Evolutionary conservation across 73 alveolate species (phyloP), one percentile per base, ranked within the genome.

Genomic region (Paramecium tetraurelia): DNA sequence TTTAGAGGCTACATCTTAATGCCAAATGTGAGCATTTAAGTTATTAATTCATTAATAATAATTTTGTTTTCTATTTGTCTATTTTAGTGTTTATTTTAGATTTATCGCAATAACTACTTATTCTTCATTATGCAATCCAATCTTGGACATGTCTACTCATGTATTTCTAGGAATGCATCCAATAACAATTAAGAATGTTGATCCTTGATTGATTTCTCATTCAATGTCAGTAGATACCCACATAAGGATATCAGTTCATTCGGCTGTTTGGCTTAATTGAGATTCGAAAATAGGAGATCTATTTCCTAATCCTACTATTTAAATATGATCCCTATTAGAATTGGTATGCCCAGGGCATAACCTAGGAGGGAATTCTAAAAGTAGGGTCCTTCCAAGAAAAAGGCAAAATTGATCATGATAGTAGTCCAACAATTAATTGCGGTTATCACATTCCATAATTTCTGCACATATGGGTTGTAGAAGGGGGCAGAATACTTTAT

Each of bases 391-490:
- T 86, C 93, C 9, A 86, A 77, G 27, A 86, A 59, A 20, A 20
- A 41, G 9, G 89, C 80, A 86, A 86, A 86, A 27, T 44, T 41
- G 10, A 86, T 18, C 35, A 86, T 20, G 0, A 86, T n/a, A 16
- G 72, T 77, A 11, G 86, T 63, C 93, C 93, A 86, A 35, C 70
- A 72, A 40, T 86, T 24, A 4, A 86, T 33, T 20, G 93, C 93
- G 16, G 93, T 31, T 1, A 86, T 86, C 21, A 86, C 50, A 59
- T 59, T 41, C 93, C 93, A 86, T n/a, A 86, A 21, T 48, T 86
- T 86, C 71, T 86, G 14, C 5, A 63, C 58, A 21, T 40, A 35
- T 22, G 22, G 38, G 22, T 58, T 20, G 29, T 86, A 86, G 27
- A 35, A 86, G 9, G 93, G 93, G 5, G 72, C 72, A 12, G 70